Evolutionary conservation across 768 basidiomycete species (phyloP), one percentile per base, ranked within the genome.

Genomic region (Termitomyces sp.): DNA sequence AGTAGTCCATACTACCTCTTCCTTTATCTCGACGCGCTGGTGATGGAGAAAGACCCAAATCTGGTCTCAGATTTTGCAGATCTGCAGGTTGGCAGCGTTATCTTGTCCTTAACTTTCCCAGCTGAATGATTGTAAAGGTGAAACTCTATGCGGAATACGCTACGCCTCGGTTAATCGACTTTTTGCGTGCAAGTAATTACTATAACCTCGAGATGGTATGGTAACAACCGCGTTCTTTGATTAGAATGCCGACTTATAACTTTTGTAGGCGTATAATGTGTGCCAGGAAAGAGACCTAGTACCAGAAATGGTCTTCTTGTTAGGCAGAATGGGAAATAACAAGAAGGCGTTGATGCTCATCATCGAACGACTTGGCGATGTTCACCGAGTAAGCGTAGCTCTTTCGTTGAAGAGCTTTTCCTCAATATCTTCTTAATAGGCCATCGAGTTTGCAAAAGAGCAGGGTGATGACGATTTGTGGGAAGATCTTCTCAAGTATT

Each of bases 361-460:
- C 63, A 98, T 99, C 57, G 95, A 98, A 69, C 82, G 94, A 16
- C 77, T 98, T 5, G 94, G 90, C 0, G 95, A 98, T 66, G 97
- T 98, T 0, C 82, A 94, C 61, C 79, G 93, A 57, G 95, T 90
- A 67, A 52, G 84, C 72, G 30, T 26, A 22, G 18, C 42, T n/a
- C 26, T 43, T 37, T 40, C 26, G 4, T 27, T 3, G 20, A 24
- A 18, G 2, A 27, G 3, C 6, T 53, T 10, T 13, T 56, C 16
- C 20, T 36, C 22, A 24, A 36, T 16, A 26, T 1, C 50, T 18
- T 32, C 22, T 34, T 48, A 4, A 6, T 44, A 94, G 93, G 94
- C 96, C 3, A 98, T 99, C 66, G 96, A 98, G 58, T 99, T 99
- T 62, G 96, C 95, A 2, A 96, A 95, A 67, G 95, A 98, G 69